Percentiles rank a stretch among this genome's conserved stretches.
These are phyloP conservation scores for Plasmodium coatneyi DNA, from an alignment of 169 alveolate genomes.

Conservation along the genomic window DNA sequence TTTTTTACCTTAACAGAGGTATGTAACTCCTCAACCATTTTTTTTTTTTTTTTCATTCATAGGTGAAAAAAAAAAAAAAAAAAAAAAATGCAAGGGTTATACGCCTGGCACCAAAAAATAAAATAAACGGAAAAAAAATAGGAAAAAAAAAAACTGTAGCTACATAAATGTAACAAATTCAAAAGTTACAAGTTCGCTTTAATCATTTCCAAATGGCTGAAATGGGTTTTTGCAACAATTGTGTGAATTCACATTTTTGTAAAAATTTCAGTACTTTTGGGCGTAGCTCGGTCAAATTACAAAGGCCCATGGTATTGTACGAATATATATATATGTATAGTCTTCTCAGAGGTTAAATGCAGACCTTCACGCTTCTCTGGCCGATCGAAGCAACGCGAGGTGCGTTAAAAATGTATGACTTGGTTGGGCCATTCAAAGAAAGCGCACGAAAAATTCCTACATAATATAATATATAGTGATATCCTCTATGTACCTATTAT, in stretches of 20 bases:
- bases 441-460: background rate
- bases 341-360: background rate
- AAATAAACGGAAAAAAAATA: background rate
- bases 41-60: background rate
- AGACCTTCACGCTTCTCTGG: background rate
- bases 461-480: background rate
- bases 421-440: background rate
- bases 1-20: constrained; percentile 2
- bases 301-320: background rate
- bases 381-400: background rate
- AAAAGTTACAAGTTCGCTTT: background rate
- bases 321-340: background rate
- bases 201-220: background rate
- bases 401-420: background rate
- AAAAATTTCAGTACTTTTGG: background rate
- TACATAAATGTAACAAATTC: background rate
- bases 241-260: background rate
- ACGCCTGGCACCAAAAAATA: background rate
- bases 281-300: background rate
- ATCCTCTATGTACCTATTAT: background rate
- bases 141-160: background rate
- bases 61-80: background rate
- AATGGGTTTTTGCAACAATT: background rate
- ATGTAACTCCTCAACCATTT: background rate
- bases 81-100: background rate